Evolutionary conservation across 169 alveolate genomes (phyloP).

Genomic region (Plasmodium fragile): DNA sequence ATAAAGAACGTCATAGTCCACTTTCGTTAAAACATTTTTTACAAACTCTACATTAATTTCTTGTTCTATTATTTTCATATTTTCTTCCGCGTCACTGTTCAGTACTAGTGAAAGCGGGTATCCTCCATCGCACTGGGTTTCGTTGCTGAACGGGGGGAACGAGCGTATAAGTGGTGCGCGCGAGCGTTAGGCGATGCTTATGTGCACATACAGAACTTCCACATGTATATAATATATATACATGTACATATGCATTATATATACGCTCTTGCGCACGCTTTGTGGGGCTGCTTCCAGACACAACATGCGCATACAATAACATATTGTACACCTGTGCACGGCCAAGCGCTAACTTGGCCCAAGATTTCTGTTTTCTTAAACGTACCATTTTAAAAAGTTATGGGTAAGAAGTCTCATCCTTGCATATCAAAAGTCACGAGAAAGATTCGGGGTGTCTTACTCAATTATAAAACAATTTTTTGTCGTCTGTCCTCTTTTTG

Average conservation of each 20-base stretch:
- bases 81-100: slow-evolving; percentile 59
- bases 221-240: slow-evolving; percentile 1
- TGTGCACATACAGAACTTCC: not conserved
- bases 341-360: not conserved
- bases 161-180: not conserved
- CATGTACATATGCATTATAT: not conserved
- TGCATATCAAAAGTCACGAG: slow-evolving; percentile 14
- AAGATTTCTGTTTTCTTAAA: not conserved
- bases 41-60: slow-evolving; percentile 83
- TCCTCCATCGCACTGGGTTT: slow-evolving; percentile 80
- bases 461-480: not conserved
- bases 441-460: slow-evolving; percentile 7
- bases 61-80: slow-evolving; percentile 78
- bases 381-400: slow-evolving; percentile 86
- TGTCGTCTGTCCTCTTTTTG: not conserved
- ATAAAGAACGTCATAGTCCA: slow-evolving; percentile 81
- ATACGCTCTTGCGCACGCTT: not conserved
- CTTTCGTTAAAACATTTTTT: slow-evolving; percentile 81
- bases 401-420: slow-evolving; percentile 85
- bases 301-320: not conserved
- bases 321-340: not conserved
- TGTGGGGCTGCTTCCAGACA: not conserved
- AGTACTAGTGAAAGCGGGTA: slow-evolving; percentile 80
- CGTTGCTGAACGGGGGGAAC: slow-evolving; percentile 77
- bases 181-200: not conserved